Percentiles rank a stretch among this genome's conserved stretches.
These are phyloP conservation scores for Mycosphaerella arachidis DNA, from an alignment of 2,329 filamentous ascomycete genomes.

Conservation along the genomic window DNA sequence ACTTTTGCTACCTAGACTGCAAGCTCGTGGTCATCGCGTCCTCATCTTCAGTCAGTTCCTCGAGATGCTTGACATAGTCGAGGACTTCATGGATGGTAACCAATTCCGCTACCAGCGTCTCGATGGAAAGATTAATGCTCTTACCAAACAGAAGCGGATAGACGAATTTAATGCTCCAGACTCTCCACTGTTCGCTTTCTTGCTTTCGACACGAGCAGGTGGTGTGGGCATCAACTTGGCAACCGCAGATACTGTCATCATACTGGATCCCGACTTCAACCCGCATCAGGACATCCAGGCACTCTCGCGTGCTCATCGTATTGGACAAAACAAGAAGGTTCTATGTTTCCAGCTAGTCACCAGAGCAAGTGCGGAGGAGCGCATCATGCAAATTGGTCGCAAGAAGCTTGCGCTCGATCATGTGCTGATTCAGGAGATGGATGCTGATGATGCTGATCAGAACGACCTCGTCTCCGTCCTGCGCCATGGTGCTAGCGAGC, in stretches of 20 bases:
- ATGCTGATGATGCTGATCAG: slow-evolving; percentile 71
- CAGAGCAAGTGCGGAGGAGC: slow-evolving; percentile 82
- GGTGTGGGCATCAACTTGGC: slow-evolving; percentile 97
- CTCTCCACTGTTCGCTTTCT: slow-evolving; percentile 80
- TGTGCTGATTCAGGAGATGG: slow-evolving; percentile 88
- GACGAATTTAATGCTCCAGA: slow-evolving; percentile 86
- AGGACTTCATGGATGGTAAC: slow-evolving; percentile 81
- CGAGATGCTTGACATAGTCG: slow-evolving; percentile 76
- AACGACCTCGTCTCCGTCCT: slow-evolving; percentile 84
- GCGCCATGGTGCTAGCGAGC: slow-evolving; percentile 76
- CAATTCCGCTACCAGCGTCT: slow-evolving; percentile 71
- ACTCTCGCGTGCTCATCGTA: slow-evolving; percentile 87
- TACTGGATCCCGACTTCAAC: slow-evolving; percentile 95
- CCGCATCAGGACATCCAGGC: slow-evolving; percentile 97
- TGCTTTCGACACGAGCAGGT: slow-evolving; percentile 88
- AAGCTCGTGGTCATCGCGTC: slow-evolving; percentile 80
- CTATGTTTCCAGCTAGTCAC: slow-evolving; percentile 94
- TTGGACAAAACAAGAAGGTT: slow-evolving; percentile 93
- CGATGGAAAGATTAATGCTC: slow-evolving; percentile 73
- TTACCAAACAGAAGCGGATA: slow-evolving; percentile 91
- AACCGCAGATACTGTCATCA: slow-evolving; percentile 95
- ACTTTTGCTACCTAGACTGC: slow-evolving; percentile 79
- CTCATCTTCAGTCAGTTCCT: slow-evolving; percentile 96
- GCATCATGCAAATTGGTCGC: slow-evolving; percentile 90
- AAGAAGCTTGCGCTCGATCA: slow-evolving; percentile 97